Conservation (phyloP, 73 alveolate genomes). For the Tetrahymena malaccensis region DNA sequence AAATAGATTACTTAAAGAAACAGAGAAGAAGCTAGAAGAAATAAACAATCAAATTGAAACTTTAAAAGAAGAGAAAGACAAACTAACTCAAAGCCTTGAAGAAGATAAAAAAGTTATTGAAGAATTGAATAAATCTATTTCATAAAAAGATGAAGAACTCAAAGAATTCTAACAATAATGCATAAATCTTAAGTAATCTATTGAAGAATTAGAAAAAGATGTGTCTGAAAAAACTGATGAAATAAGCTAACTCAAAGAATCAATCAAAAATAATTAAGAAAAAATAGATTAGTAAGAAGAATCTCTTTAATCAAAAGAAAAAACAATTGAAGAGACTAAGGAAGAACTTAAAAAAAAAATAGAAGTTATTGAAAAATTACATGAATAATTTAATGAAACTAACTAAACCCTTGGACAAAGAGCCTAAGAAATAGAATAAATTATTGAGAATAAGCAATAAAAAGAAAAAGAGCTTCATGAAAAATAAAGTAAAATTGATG, state of each 20-base stretch:
- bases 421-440: background rate
- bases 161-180: background rate
- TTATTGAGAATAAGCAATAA: background rate
- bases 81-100: background rate
- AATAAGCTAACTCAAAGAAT: background rate
- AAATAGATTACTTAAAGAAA: background rate
- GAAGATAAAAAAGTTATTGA: background rate
- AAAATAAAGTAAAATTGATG: background rate
- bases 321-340: background rate
- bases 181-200: background rate
- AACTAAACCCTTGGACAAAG: background rate
- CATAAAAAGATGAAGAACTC: background rate
- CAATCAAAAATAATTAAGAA: background rate
- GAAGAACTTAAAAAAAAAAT: background rate
- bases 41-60: background rate
- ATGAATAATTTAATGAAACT: background rate
- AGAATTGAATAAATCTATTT: background rate
- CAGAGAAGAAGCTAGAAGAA: background rate
- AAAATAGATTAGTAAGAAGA: background rate
- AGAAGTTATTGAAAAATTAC: background rate
- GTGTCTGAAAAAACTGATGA: background rate
- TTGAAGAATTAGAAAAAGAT: background rate
- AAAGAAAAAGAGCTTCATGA: background rate
- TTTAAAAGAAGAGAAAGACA: background rate
- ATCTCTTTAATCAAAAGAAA: background rate